phyloP scores from a whole-genome alignment of 2,329 filamentous ascomycete species.

The Colletotrichum australisinense region DNA sequence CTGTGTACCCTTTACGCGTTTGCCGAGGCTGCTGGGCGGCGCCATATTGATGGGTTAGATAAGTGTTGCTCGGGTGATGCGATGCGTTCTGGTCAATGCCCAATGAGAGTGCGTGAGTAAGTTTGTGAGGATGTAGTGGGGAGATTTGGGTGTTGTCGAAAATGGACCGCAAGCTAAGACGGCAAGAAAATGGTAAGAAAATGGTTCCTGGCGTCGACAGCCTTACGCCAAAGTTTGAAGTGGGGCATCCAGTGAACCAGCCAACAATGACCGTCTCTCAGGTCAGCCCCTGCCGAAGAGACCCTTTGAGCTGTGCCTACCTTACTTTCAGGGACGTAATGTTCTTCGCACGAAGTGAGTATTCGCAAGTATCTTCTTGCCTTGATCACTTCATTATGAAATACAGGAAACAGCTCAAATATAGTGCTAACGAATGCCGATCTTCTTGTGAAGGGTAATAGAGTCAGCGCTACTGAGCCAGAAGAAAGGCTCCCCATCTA shows the following conservation, averaged over 20 bases:
- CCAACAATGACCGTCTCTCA: neutral
- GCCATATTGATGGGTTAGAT: constrained; percentile 57
- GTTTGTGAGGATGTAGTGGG: constrained; percentile 10
- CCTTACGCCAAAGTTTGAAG: neutral
- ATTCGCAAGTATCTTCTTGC: neutral
- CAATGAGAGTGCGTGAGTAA: neutral
- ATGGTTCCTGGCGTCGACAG: constrained; percentile 9
- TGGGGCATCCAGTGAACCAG: neutral
- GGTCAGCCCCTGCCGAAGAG: neutral
- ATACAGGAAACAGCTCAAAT: neutral
- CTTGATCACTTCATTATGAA: neutral
- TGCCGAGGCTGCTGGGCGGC: constrained; percentile 67
- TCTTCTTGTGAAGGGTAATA: neutral
- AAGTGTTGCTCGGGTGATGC: neutral
- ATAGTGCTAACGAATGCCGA: neutral
- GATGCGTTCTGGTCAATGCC: constrained; percentile 1
- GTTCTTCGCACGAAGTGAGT: neutral
- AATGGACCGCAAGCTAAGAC: neutral
- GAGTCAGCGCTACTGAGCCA: neutral
- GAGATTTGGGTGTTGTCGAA: neutral
- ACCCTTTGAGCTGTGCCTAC: too few species aligned
- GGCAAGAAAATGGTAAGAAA: constrained; percentile 5
- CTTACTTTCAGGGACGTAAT: too few species aligned
- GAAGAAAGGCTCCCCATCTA: neutral
- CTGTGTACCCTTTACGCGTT: constrained; percentile 75